phyloP scores from a whole-genome alignment of 129 eudicot genomes.

The Pulicaria dysenterica region DNA sequence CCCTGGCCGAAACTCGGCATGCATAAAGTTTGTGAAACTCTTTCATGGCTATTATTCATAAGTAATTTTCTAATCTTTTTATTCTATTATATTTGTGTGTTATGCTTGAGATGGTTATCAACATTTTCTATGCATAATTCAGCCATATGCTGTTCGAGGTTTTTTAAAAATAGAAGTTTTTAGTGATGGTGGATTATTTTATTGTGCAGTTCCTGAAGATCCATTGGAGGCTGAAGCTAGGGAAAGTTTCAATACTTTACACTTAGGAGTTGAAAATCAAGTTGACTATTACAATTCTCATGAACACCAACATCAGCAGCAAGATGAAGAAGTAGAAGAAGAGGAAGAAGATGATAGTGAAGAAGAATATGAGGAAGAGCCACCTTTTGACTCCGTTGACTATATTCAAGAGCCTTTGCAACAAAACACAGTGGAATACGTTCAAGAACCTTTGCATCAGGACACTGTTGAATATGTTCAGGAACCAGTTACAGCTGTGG shows the following conservation, averaged over 20 bases:
- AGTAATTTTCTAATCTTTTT: too few relatives aligned
- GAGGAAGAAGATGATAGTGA: conserved; percentile 43
- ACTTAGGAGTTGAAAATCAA: conserved; percentile 51
- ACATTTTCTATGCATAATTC: too few relatives aligned
- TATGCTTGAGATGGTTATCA: too few relatives aligned
- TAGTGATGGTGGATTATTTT: conserved; percentile 7
- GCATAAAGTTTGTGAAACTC: background rate
- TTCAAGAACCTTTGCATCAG: conserved; percentile 29
- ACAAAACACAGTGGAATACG: conserved; percentile 23
- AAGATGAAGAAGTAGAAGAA: conserved; percentile 51
- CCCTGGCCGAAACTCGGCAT: background rate
- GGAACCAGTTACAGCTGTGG: conserved; percentile 38
- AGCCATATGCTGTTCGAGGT: too few relatives aligned
- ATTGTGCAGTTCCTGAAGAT: conserved; percentile 52
- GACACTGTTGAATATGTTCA: conserved; percentile 22
- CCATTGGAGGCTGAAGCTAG: conserved; percentile 65
- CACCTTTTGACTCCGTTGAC: conserved; percentile 33
- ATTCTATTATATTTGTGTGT: too few relatives aligned
- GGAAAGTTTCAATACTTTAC: conserved; percentile 53
- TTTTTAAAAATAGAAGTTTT: too few relatives aligned
- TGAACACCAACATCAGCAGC: conserved; percentile 45
- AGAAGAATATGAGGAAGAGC: conserved; percentile 54
- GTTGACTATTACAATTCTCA: conserved; percentile 52
- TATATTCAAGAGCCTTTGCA: conserved; percentile 32
- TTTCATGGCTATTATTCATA: background rate